Evolutionary conservation across 805 yeast genomes (phyloP).

Genomic region (Saccharomyces jurei): DNA sequence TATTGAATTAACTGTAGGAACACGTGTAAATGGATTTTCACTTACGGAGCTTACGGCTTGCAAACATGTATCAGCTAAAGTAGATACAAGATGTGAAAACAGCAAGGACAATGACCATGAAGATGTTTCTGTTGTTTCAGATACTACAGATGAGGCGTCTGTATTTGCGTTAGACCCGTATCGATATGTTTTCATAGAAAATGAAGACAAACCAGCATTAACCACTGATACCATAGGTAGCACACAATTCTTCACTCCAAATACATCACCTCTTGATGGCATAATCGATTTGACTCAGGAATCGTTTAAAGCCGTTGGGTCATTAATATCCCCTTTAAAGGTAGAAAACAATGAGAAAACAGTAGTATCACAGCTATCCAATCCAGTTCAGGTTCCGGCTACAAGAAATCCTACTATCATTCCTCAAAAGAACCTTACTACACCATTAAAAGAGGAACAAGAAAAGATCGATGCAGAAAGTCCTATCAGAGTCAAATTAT

Average conservation of each 20-base stretch:
- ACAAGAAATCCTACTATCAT: constrained; percentile 21
- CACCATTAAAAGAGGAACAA: not conserved
- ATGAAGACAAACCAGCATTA: not conserved
- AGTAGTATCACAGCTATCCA: not conserved
- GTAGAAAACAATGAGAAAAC: constrained; percentile 1
- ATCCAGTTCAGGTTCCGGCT: constrained; percentile 25
- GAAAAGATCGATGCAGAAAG: not conserved
- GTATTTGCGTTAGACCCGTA: constrained; percentile 7
- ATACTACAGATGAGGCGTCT: constrained; percentile 9
- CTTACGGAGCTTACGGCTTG: not conserved
- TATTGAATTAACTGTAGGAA: not conserved
- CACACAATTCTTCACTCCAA: constrained; percentile 1
- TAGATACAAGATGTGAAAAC: not conserved
- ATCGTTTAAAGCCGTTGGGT: constrained; percentile 24
- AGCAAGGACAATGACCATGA: not conserved
- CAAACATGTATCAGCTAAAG: not conserved
- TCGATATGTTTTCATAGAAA: not conserved
- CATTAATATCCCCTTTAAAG: constrained; percentile 24
- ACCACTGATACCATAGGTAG: not conserved
- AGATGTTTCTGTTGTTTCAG: constrained; percentile 4
- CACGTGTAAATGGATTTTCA: not conserved
- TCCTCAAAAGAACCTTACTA: not conserved
- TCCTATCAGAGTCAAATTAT: not conserved
- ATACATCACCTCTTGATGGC: constrained; percentile 3
- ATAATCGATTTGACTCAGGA: constrained; percentile 25